phyloP scores from a whole-genome alignment of 192 early-diverging fungal genomes.

The Glomus cerebriforme region DNA sequence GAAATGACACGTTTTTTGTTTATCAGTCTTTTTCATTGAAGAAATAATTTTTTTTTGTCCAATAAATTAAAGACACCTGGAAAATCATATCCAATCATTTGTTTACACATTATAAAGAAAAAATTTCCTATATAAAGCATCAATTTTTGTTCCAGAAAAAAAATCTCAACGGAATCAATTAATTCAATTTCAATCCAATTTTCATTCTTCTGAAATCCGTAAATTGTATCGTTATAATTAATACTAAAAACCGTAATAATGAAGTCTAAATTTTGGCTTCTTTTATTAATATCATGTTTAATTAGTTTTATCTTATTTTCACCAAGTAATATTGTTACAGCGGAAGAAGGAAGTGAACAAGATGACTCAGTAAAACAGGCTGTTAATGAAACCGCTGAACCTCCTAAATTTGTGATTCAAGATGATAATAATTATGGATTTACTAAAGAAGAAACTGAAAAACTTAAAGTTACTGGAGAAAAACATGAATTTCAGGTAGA shows the following conservation, averaged over 20 bases:
- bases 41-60: background rate
- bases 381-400: background rate
- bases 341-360: background rate
- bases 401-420: constrained; percentile 1
- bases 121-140: background rate
- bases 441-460: constrained; percentile 7
- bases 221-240: background rate
- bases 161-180: background rate
- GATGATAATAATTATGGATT: constrained; percentile 1
- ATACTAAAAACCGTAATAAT: too few species aligned
- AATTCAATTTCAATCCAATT: background rate
- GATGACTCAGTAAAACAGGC: background rate
- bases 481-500: constrained; percentile 32
- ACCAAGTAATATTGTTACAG: background rate
- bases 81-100: background rate
- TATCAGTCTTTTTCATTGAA: background rate
- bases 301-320: background rate
- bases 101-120: background rate
- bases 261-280: constrained; percentile 25
- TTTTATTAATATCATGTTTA: constrained; percentile 7
- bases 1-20: background rate
- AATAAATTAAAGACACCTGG: background rate
- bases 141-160: background rate
- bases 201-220: too few species aligned
- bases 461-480: constrained; percentile 15